Base-by-base conservation (phyloP, 1,284 basidiomycete genomes). In the Rhodotorula sp. region DNA sequence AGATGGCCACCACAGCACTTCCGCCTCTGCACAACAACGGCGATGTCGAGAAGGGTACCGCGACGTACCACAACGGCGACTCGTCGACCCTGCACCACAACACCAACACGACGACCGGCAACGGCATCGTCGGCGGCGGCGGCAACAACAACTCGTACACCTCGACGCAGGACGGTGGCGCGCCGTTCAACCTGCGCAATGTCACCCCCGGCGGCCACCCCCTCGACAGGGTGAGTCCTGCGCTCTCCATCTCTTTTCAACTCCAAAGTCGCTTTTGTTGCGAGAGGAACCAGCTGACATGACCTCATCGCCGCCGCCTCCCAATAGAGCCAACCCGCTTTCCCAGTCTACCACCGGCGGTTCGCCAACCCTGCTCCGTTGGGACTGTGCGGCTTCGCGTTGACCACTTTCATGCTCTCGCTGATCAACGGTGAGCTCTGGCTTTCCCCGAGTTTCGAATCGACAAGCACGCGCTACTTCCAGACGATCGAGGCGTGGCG, bases 331-430 rank as follows among this genome's bases (percentile, higher is more conserved):
- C 68, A 65, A 26, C 60, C 68, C 19, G 63, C 63, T 12, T 67
- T 71, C 64, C 66, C 70, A 8, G 38, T 28, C 31, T 71, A 58
- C 69, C 67, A 69, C 69, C 76, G 79, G 77, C 64, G 77, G 67
- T 78, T 85, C 67, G 85, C 81, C 70, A 86, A 86, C 80, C 85
- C 85, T 0, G 83, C 85, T 0, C 85, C 85, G 49, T 80, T 86
- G 16, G 85, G 85, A 70, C 57, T 66, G 16, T 66, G 49, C 68
- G 64, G 64, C 34, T 69, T 69, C 66, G 68, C 68, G 6, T 56
- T 69, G n/a, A 67, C 62, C 10, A 66, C 73, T 26, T 71, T 74
- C 67, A 72, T 72, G 67, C 70, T 72, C 52, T 72, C 70, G 43
- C 48, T 72, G 31, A 69, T 72, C 70, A 72, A 72, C 49, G 50